Base-by-base conservation (phyloP, 306 rosid species). In the Prunus mongolica region DNA sequence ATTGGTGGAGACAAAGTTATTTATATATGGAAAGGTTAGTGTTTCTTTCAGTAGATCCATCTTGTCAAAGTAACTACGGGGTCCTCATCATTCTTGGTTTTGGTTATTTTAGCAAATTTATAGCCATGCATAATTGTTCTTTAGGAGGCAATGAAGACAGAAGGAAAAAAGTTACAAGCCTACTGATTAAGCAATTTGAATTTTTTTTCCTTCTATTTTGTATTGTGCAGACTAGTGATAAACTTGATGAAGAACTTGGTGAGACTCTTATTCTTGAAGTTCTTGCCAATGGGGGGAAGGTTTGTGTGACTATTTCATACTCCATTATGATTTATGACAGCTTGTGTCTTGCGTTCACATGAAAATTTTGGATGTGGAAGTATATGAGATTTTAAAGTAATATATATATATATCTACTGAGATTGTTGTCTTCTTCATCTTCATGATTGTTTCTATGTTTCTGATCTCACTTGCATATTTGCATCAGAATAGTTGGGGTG, bases 271-370 rank as follows among this genome's bases (percentile, higher is more conserved):
- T 92, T 82, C 92, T 95, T 65, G 97, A 88, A 74, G 79, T 89
- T 82, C 91, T 88, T 89, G 99, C 93, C 12, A 90, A 85, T 61
- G 97, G 99, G 50, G 99, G 97, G 62, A 93, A 92, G 97, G 99
- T 95, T 74, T 76, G 88, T 56, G 14, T 56, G 14, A 32, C 79
- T 55, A 57, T 30, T 66, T 57, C 61, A 20, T 47, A 71, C 38
- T 47, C 18, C 25, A 16, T 22, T 64, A 32, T 54, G 49, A 76
- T 38, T 44, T 55, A 8, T 70, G 12, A 52, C 18, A 51, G 62
- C 62, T 25, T 74, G n/a, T 44, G 11, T 41, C 45, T 9, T 10
- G 7, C 12, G 12, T 30, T 24, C 8, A 73, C 16, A 10, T 20
- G 56, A 9, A 38, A 73, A 45, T n/a, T 56, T 54, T 61, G 6